A percentile compares a stretch with the other conserved stretches of the same genome.
Evolutionary conservation across 768 basidiomycete species (phyloP).

Genomic region (Lepiota brunneoincarnata): DNA sequence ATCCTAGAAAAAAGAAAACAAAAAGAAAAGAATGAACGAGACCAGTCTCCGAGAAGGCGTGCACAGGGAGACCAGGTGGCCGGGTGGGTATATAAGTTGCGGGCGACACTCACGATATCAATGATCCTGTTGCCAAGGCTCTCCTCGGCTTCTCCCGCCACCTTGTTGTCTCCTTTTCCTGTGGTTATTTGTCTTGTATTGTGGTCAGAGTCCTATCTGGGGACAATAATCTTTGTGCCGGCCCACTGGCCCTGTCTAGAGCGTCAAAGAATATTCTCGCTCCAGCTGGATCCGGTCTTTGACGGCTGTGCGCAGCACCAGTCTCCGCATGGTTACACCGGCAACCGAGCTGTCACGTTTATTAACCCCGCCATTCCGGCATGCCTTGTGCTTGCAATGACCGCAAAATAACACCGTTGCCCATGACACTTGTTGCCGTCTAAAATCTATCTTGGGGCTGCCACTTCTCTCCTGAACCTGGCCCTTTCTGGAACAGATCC

Average conservation of each 20-base stretch:
- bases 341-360: conserved; percentile 4
- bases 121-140: conserved; percentile 33
- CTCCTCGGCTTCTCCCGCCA: conserved; percentile 21
- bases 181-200: conserved; percentile 1
- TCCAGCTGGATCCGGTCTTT: background rate
- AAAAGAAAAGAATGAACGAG: conserved; percentile 29
- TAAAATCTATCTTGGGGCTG: too few relatives aligned
- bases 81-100: conserved; percentile 20
- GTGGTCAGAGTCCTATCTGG: background rate
- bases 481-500: too few relatives aligned
- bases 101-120: conserved; percentile 16
- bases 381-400: background rate
- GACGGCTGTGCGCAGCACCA: background rate
- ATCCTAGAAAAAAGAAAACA: conserved; percentile 21
- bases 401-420: background rate
- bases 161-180: conserved; percentile 7
- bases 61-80: conserved; percentile 21
- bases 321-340: background rate
- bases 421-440: background rate
- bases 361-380: background rate
- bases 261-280: background rate
- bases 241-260: background rate
- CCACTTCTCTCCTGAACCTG: too few relatives aligned
- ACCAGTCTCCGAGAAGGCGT: conserved; percentile 42
- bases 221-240: conserved; percentile 15